These are phyloP conservation scores for Trametes meyenii DNA, from an alignment of 768 basidiomycete genomes.

Conservation along the genomic window DNA sequence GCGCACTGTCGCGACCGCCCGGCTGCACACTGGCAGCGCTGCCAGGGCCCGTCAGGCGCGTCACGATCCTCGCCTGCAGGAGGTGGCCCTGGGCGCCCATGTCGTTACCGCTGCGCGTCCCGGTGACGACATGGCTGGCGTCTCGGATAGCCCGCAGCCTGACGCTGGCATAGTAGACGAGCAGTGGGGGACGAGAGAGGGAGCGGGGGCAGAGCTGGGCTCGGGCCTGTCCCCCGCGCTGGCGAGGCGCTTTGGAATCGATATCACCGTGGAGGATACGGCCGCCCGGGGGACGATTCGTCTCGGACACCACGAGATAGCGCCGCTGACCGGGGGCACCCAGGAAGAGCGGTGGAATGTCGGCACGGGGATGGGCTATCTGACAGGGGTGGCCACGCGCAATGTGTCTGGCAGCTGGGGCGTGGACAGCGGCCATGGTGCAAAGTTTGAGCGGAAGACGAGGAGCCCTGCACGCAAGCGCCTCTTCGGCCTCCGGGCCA, in stretches of 20 bases:
- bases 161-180: neutral
- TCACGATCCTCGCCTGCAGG: conserved; percentile 13
- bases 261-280: neutral
- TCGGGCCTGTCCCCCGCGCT: neutral
- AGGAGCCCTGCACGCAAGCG: too few species aligned
- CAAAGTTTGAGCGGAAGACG: too few species aligned
- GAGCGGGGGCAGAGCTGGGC: neutral
- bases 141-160: neutral
- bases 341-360: too few species aligned
- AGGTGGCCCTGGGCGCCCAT: neutral
- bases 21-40: neutral
- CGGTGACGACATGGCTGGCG: neutral
- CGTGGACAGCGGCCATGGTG: too few species aligned
- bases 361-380: too few species aligned
- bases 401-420: too few species aligned
- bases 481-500: too few species aligned
- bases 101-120: conserved; percentile 4
- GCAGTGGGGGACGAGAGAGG: neutral
- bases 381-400: too few species aligned
- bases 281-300: neutral
- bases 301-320: neutral
- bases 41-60: neutral
- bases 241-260: neutral
- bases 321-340: neutral
- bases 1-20: neutral